These are phyloP conservation scores for Raddia distichophylla DNA, from an alignment of 176 grass and related monocot species.

Conservation along the genomic window DNA sequence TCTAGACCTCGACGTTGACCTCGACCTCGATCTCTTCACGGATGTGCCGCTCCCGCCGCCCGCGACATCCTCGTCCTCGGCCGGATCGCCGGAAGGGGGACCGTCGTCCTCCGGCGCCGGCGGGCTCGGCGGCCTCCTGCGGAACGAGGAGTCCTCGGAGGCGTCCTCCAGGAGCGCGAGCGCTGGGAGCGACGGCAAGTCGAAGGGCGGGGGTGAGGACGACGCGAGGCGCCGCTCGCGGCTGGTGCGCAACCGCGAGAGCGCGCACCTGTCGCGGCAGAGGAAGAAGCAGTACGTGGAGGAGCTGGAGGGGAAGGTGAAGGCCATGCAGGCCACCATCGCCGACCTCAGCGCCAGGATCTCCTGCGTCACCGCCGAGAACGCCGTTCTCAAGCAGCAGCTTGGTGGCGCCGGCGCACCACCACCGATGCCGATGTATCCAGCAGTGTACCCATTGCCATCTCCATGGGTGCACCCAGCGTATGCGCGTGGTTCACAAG, in stretches of 20 bases:
- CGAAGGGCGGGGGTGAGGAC: constrained; percentile 10
- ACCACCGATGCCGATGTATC: constrained; percentile 43
- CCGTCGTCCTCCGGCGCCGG: constrained; percentile 23
- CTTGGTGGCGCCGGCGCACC: constrained; percentile 25
- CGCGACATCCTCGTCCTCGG: constrained; percentile 45
- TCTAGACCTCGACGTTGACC: constrained; percentile 52
- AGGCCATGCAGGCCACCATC: constrained; percentile 75
- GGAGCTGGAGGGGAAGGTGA: constrained; percentile 67
- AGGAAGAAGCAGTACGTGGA: constrained; percentile 76
- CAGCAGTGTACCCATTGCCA: constrained; percentile 45
- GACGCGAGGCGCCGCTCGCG: constrained; percentile 57
- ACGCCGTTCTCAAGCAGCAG: constrained; percentile 60
- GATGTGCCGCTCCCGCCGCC: constrained; percentile 33
- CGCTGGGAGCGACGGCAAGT: constrained; percentile 13
- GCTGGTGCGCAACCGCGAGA: constrained; percentile 72
- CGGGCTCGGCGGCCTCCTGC: constrained; percentile 2
- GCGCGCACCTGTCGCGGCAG: constrained; percentile 71
- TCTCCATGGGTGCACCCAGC: constrained; percentile 54
- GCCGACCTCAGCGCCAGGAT: constrained; percentile 61
- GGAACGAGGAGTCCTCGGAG: constrained; percentile 53
- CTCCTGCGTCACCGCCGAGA: constrained; percentile 63
- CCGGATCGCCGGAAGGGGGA: constrained; percentile 18
- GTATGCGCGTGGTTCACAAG: constrained; percentile 53
- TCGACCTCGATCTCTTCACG: constrained; percentile 48
- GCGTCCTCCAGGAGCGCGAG: constrained; percentile 51